Base-by-base conservation (phyloP, 768 basidiomycete species). In the Tulasnella sp. region DNA sequence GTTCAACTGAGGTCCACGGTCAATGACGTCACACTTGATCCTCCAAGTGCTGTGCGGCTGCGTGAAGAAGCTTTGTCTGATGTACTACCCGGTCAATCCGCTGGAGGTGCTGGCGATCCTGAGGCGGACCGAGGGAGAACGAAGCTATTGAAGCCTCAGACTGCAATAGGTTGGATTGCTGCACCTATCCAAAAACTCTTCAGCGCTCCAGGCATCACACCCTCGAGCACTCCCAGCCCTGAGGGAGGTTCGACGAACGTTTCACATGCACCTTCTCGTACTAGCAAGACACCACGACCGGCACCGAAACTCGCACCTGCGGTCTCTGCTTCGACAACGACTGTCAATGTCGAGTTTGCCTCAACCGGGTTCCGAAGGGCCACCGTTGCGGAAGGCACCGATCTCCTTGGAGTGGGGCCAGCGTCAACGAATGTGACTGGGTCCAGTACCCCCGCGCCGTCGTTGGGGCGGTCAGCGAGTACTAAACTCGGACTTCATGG, bases 311-410 rank as follows among this genome's bases (percentile, higher is more conserved):
- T 85, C 25, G 79, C 80, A 0, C 85, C 93, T 2, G 89, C 87
- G 9, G 77, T 91, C 29, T 82, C 85, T 9, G 89, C 96, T 8
- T 88, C 87, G 19, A 75, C 86, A 2, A 93, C 87, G 48, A 92
- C 90, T 1, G 93, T 98, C 63, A 96, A 92, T 58, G 94, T 99
- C 56, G 93, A 96, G 72, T 98, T 97, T 69, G 86, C 86, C 14
- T 54, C 52, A 3, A 70, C 78, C 1, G 85, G 79, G 8, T 72
- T 75, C 11, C 76, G 80, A n/a, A 71, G 77, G 15, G 52, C 52
- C 14, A 54, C 52, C n/a, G 52, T 54, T 25, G 52, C 34, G 21
- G 52, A 54, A 29, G 25, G 36, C 17, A 40, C 37, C 6, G 37
- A 17, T 27, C 37, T 40, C 5, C 29, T 19, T n/a, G 37, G 39